Conservation (phyloP, 306 rosid genomes). For the Sicyos edulis region DNA sequence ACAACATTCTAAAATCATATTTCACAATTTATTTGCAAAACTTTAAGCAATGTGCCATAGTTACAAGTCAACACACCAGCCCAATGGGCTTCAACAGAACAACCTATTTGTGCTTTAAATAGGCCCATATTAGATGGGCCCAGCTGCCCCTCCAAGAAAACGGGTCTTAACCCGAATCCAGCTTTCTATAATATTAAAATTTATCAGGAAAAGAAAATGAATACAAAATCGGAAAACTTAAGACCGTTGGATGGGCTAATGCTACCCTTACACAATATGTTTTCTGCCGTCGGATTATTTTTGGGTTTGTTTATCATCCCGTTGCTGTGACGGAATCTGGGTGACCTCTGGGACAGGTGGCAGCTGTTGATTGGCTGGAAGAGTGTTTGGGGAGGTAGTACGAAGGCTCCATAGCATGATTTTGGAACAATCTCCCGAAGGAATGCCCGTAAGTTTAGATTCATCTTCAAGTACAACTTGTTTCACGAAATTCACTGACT, state of each 20-base stretch:
- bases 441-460: constrained; percentile 70
- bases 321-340: constrained; percentile 12
- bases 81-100: constrained; percentile 1
- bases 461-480: constrained; percentile 96
- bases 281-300: constrained; percentile 19
- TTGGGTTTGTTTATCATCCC: constrained; percentile 4
- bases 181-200: not conserved
- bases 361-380: constrained; percentile 32
- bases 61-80: not conserved
- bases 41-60: not conserved
- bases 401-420: constrained; percentile 76
- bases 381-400: constrained; percentile 24
- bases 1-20: not conserved
- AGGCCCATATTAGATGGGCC: constrained; percentile 4
- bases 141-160: not conserved
- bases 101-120: no score
- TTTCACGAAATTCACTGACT: constrained; percentile 82
- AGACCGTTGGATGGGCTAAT: constrained; percentile 2
- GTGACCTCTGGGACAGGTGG: constrained; percentile 19
- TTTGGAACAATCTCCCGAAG: constrained; percentile 70
- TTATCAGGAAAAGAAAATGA: not conserved
- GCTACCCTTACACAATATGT: constrained; percentile 13
- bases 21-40: not conserved
- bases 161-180: not conserved
- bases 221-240: not conserved